These are phyloP conservation scores for Ajuga reptans DNA, from an alignment of 305 asterid species.

Conservation along the genomic window DNA sequence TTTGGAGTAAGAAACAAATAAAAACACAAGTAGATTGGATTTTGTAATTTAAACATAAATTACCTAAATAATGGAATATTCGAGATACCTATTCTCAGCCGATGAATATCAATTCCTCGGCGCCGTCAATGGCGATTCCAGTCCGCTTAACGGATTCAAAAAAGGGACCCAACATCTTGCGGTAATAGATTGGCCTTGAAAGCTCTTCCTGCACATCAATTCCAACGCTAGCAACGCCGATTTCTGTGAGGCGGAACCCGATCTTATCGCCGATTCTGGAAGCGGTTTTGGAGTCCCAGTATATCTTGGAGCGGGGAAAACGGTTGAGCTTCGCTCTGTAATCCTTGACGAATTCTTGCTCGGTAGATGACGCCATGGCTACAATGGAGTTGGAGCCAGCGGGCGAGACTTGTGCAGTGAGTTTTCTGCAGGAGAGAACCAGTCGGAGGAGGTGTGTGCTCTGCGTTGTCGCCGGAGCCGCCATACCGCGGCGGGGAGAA, in stretches of 20 bases:
- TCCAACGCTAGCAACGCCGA: conserved; percentile 36
- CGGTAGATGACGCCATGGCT: conserved; percentile 78
- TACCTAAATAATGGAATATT: conserved; percentile 16
- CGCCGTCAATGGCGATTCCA: conserved; percentile 49
- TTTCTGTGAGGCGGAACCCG: conserved; percentile 45
- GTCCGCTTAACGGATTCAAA: conserved; percentile 45
- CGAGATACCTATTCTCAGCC: conserved; percentile 23
- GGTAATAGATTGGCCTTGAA: conserved; percentile 42
- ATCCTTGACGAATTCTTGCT: conserved; percentile 52
- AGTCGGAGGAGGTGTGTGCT: conserved; percentile 47
- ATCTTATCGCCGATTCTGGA: conserved; percentile 59
- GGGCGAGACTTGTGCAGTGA: conserved; percentile 66
- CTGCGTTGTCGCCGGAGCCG: conserved; percentile 26
- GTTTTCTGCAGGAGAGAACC: conserved; percentile 52
- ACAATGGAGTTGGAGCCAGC: conserved; percentile 41
- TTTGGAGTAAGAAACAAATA: no score
- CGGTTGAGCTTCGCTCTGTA: conserved; percentile 49
- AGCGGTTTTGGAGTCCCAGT: conserved; percentile 49
- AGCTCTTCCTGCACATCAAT: conserved; percentile 54
- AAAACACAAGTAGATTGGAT: background rate
- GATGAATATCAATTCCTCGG: conserved; percentile 42
- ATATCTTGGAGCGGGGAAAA: conserved; percentile 42
- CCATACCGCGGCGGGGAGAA: conserved; percentile 25
- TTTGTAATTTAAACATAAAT: background rate
- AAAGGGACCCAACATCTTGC: conserved; percentile 53